These are phyloP conservation scores for Irpex sp. DNA, from an alignment of 1,284 basidiomycete species.

Conservation along the genomic window DNA sequence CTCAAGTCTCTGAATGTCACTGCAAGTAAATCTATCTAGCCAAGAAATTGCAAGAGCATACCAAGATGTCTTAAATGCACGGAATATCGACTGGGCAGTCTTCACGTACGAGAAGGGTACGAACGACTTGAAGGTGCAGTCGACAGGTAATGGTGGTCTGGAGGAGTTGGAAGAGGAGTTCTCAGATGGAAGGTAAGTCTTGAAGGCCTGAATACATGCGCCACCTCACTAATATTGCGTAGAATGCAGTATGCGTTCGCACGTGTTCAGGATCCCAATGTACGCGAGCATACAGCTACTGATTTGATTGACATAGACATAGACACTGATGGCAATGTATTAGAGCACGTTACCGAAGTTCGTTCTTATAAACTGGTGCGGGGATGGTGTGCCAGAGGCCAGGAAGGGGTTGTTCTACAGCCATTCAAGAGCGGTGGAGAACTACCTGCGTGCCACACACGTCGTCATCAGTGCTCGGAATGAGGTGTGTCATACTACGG, in stretches of 20 bases:
- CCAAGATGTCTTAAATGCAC: slow-evolving; percentile 73
- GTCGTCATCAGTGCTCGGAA: slow-evolving; percentile 90
- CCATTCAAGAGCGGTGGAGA: slow-evolving; percentile 81
- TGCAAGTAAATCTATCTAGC: slow-evolving; percentile 72
- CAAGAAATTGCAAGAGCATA: slow-evolving; percentile 76
- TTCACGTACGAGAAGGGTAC: slow-evolving; percentile 84
- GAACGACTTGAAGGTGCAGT: slow-evolving; percentile 90
- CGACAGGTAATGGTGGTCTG: slow-evolving; percentile 79
- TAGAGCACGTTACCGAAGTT: slow-evolving; percentile 89
- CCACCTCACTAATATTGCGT: slow-evolving; percentile 5
- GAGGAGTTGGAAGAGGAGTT: slow-evolving; percentile 95
- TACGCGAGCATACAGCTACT: slow-evolving; percentile 32
- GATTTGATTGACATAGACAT: background rate
- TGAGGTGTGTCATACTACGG: slow-evolving; percentile 56
- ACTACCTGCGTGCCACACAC: slow-evolving; percentile 82
- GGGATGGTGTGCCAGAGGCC: slow-evolving; percentile 91
- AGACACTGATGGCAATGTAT: slow-evolving; percentile 3
- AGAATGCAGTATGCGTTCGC: slow-evolving; percentile 96
- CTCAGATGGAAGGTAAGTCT: slow-evolving; percentile 78
- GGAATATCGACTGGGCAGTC: slow-evolving; percentile 82
- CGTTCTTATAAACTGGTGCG: slow-evolving; percentile 91
- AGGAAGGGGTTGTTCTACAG: slow-evolving; percentile 93
- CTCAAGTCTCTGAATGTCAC: slow-evolving; percentile 50
- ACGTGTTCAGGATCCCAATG: slow-evolving; percentile 85
- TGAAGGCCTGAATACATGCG: background rate